phyloP scores from a whole-genome alignment of 805 yeast genomes.

The Metschnikowia cerradonensis region DNA sequence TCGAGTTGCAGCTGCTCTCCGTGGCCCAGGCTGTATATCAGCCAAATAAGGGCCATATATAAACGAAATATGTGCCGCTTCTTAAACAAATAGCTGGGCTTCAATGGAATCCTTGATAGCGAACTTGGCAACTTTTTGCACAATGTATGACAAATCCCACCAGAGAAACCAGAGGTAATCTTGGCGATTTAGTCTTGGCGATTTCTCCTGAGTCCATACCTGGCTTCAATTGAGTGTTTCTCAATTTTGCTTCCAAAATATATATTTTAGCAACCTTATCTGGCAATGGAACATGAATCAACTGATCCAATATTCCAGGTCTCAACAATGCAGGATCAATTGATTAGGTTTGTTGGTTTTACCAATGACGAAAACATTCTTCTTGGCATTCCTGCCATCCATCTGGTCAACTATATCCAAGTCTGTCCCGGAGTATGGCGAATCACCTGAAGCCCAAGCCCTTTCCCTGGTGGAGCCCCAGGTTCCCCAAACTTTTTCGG shows the following conservation, averaged over 20 bases:
- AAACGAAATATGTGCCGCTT: no score
- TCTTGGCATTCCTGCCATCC: conserved; percentile 99
- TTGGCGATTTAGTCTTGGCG: conserved; percentile 89
- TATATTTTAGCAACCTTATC: conserved; percentile 93
- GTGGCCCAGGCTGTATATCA: conserved; percentile 52
- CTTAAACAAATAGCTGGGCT: conserved; percentile 45
- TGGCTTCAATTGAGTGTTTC: conserved; percentile 98
- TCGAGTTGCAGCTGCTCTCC: conserved; percentile 73
- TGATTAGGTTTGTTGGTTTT: conserved; percentile 99
- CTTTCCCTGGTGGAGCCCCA: conserved; percentile 55
- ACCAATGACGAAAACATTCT: conserved; percentile 97
- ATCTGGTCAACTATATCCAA: conserved; percentile 70
- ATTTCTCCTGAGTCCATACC: conserved; percentile 85
- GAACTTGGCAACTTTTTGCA: conserved; percentile 96
- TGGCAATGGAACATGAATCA: conserved; percentile 97
- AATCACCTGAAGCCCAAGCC: conserved; percentile 41
- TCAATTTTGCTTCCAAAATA: conserved; percentile 89
- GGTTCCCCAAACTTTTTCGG: conserved; percentile 21
- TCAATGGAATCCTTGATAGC: conserved; percentile 98
- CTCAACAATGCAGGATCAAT: conserved; percentile 97
- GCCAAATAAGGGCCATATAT: no score
- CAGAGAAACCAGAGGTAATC: conserved; percentile 95
- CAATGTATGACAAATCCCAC: conserved; percentile 96
- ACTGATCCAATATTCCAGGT: conserved; percentile 87
- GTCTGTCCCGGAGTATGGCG: conserved; percentile 35